Percentiles rank a stretch among this genome's conserved stretches.
These are phyloP conservation scores for Phytophthora sp. DNA, from an alignment of 352 stramenopile species.

Conservation along the genomic window DNA sequence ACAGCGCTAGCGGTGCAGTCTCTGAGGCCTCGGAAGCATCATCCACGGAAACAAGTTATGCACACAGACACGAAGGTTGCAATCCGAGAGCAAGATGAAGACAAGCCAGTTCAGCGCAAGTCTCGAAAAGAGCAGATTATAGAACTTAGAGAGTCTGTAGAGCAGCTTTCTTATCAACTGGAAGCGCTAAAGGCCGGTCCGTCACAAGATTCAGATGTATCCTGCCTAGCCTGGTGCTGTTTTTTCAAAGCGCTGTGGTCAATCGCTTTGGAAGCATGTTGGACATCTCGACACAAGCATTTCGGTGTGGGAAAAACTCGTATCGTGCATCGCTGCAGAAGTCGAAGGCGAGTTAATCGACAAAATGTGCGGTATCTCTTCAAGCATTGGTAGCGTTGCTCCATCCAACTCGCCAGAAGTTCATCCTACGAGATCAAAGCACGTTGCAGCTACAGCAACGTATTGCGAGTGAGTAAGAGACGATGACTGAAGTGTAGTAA, in stretches of 20 bases:
- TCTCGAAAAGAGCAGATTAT: conserved; percentile 19
- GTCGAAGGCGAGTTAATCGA: conserved; percentile 29
- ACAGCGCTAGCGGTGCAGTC: background rate
- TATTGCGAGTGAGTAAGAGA: no score
- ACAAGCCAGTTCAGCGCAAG: background rate
- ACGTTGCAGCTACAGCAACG: no score
- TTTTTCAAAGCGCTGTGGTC: background rate
- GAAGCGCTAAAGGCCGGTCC: conserved; percentile 2
- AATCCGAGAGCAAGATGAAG: no score
- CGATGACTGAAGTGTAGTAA: no score
- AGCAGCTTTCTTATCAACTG: conserved; percentile 11
- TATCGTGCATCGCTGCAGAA: conserved; percentile 7
- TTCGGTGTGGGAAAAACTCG: conserved; percentile 1
- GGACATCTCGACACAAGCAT: conserved; percentile 12
- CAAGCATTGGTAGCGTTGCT: no score
- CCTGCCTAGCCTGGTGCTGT: background rate
- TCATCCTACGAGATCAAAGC: no score
- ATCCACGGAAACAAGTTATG: no score
- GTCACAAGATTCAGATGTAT: background rate
- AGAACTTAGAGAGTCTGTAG: background rate
- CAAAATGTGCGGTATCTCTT: conserved; percentile 7
- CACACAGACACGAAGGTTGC: no score
- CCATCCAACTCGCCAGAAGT: no score
- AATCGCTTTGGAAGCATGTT: conserved; percentile 24
- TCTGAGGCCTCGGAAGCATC: conserved; percentile 3